These are phyloP conservation scores for Paecilomyces sp. DNA, from an alignment of 2,329 filamentous ascomycete species.

Conservation along the genomic window DNA sequence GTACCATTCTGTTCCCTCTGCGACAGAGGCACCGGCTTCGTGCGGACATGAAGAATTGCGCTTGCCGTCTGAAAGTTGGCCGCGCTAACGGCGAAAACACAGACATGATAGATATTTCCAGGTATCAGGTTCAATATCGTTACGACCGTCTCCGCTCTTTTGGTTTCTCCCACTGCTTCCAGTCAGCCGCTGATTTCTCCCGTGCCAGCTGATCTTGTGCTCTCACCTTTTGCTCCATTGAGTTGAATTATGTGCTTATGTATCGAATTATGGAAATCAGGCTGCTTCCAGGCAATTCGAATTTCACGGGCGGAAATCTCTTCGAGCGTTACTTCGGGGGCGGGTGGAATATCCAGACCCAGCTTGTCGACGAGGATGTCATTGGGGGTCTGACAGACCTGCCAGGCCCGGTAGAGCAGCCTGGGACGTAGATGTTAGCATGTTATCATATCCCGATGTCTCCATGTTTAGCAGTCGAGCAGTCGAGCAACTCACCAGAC, in stretches of 20 bases:
- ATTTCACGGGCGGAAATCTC: constrained; percentile 83
- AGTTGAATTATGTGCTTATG: constrained; percentile 87
- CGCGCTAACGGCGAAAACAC: constrained; percentile 82
- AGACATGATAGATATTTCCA: constrained; percentile 84
- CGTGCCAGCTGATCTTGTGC: neutral
- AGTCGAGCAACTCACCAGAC: constrained; percentile 33
- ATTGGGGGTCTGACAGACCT: constrained; percentile 84
- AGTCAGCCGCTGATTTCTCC: constrained; percentile 8
- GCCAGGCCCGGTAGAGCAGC: constrained; percentile 78
- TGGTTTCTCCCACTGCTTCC: constrained; percentile 70
- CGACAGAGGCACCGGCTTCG: constrained; percentile 46
- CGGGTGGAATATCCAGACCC: constrained; percentile 85
- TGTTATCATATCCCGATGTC: neutral
- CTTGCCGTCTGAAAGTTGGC: constrained; percentile 92
- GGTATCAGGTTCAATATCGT: constrained; percentile 83
- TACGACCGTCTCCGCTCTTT: constrained; percentile 74
- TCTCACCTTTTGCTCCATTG: constrained; percentile 77
- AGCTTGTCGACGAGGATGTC: constrained; percentile 85
- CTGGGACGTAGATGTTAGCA: constrained; percentile 35
- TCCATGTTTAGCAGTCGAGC: constrained; percentile 1
- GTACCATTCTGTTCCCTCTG: constrained; percentile 27
- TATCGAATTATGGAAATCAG: constrained; percentile 59
- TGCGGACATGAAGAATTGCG: constrained; percentile 74
- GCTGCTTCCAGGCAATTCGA: constrained; percentile 82
- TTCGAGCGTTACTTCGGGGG: constrained; percentile 82